These are phyloP conservation scores for Pleurotus citrinopileatus DNA, from an alignment of 768 basidiomycete species.

Conservation along the genomic window DNA sequence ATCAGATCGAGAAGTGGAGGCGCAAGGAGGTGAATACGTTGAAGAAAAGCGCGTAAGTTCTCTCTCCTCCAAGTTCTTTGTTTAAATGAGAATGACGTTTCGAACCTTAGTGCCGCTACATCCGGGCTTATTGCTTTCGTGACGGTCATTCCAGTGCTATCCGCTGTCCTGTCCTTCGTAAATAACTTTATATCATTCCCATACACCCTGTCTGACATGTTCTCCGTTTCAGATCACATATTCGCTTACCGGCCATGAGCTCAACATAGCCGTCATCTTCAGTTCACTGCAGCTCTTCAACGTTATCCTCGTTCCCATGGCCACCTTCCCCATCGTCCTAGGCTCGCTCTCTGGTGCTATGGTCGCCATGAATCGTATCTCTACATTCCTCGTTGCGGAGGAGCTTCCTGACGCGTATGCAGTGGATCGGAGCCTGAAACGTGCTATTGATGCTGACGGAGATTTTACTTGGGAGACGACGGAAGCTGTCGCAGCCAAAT, in stretches of 20 bases:
- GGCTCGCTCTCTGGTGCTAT: slow-evolving; percentile 28
- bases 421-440: slow-evolving; percentile 22
- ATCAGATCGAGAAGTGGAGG: slow-evolving; percentile 35
- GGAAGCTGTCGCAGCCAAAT: slow-evolving; percentile 23
- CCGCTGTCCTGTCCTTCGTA: slow-evolving; percentile 51
- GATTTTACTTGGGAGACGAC: slow-evolving; percentile 27
- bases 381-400: slow-evolving; percentile 31
- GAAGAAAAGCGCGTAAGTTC: slow-evolving; percentile 33
- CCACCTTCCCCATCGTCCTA: slow-evolving; percentile 36
- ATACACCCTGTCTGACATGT: background rate
- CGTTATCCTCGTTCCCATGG: slow-evolving; percentile 35
- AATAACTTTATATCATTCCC: no score
- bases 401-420: slow-evolving; percentile 29
- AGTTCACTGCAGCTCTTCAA: slow-evolving; percentile 37
- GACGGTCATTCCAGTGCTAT: slow-evolving; percentile 49
- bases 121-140: slow-evolving; percentile 41
- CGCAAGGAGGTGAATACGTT: slow-evolving; percentile 37
- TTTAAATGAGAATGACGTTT: background rate
- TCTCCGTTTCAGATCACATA: slow-evolving; percentile 36
- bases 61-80: background rate
- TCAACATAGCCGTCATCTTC: slow-evolving; percentile 43
- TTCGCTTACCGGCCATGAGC: slow-evolving; percentile 37
- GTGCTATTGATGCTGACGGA: slow-evolving; percentile 29
- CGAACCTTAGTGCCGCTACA: slow-evolving; percentile 27
- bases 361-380: slow-evolving; percentile 31